Percentiles rank a stretch among this genome's conserved stretches.
Conservation (phyloP, 495 filamentous ascomycete genomes). For the Lasiosphaeris hirsuta region DNA sequence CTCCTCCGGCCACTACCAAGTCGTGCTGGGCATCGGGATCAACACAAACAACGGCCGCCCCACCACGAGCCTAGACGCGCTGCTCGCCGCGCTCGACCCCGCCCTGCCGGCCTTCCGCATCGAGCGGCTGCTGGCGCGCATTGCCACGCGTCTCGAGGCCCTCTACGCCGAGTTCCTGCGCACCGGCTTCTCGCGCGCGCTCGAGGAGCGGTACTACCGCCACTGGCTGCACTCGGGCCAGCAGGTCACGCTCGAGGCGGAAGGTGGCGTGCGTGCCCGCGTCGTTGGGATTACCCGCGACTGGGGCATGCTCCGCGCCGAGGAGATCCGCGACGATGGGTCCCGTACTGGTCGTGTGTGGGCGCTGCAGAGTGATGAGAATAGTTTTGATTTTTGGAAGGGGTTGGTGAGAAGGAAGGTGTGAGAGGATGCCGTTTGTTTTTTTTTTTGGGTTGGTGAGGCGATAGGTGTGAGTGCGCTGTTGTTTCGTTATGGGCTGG, state of each 20-base stretch:
- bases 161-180: slow-evolving; percentile 72
- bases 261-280: slow-evolving; percentile 72
- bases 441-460: too few species aligned
- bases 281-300: slow-evolving; percentile 87
- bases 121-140: slow-evolving; percentile 80
- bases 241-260: slow-evolving; percentile 81
- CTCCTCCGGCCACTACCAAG: slow-evolving; percentile 70
- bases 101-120: slow-evolving; percentile 58
- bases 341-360: slow-evolving; percentile 71
- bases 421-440: slow-evolving; percentile 26
- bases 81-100: slow-evolving; percentile 47
- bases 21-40: slow-evolving; percentile 85
- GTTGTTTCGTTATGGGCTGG: too few species aligned
- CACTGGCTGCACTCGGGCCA: slow-evolving; percentile 91
- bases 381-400: slow-evolving; percentile 97
- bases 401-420: slow-evolving; percentile 82
- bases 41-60: slow-evolving; percentile 85
- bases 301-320: slow-evolving; percentile 78
- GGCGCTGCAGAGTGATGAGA: slow-evolving; percentile 91
- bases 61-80: slow-evolving; percentile 78
- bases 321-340: slow-evolving; percentile 74
- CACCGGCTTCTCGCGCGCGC: slow-evolving; percentile 64
- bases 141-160: slow-evolving; percentile 74
- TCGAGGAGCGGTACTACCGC: slow-evolving; percentile 78
- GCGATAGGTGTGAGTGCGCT: too few species aligned